phyloP scores from a whole-genome alignment of 1,139 yeast species.

The Scheffersomyces cryptocercus region DNA sequence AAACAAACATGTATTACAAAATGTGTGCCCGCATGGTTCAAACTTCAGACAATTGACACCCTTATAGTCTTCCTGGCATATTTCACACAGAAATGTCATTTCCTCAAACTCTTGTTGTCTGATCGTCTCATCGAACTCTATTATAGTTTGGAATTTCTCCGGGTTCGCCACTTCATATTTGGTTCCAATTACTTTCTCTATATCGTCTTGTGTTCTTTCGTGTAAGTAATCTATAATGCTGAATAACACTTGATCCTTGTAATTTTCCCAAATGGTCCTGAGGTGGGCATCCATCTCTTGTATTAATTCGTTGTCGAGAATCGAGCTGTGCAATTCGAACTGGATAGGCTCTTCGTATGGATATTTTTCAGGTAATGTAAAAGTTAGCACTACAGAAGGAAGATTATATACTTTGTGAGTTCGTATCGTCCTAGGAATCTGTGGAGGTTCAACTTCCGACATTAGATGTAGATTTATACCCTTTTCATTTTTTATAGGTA shows the following conservation, averaged over 20 bases:
- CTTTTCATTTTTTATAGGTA: conserved; percentile 27
- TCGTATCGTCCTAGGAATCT: background rate
- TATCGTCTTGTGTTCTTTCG: conserved; percentile 20
- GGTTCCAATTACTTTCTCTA: conserved; percentile 1
- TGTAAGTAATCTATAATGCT: conserved; percentile 47
- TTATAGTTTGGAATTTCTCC: conserved; percentile 14
- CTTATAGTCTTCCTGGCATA: conserved; percentile 55
- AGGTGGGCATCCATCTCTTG: conserved; percentile 18
- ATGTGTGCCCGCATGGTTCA: conserved; percentile 50
- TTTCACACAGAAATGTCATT: conserved; percentile 54
- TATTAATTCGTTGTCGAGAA: conserved; percentile 22
- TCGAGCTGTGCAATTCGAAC: conserved; percentile 15
- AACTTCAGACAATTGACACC: conserved; percentile 49
- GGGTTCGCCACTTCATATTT: conserved; percentile 7
- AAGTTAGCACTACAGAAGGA: conserved; percentile 31
- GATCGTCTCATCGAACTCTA: conserved; percentile 18
- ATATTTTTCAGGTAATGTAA: conserved; percentile 28
- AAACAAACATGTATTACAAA: conserved; percentile 52
- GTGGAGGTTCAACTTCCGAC: background rate
- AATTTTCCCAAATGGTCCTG: conserved; percentile 35
- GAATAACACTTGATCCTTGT: conserved; percentile 45
- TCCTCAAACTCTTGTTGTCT: conserved; percentile 31
- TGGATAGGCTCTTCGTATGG: conserved; percentile 32
- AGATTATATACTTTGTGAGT: conserved; percentile 18
- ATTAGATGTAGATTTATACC: conserved; percentile 10